Percentiles rank a stretch among this genome's conserved stretches.
Evolutionary conservation across 2,329 filamentous ascomycete genomes (phyloP).

Genomic region (Macrophomina phaseolina): DNA sequence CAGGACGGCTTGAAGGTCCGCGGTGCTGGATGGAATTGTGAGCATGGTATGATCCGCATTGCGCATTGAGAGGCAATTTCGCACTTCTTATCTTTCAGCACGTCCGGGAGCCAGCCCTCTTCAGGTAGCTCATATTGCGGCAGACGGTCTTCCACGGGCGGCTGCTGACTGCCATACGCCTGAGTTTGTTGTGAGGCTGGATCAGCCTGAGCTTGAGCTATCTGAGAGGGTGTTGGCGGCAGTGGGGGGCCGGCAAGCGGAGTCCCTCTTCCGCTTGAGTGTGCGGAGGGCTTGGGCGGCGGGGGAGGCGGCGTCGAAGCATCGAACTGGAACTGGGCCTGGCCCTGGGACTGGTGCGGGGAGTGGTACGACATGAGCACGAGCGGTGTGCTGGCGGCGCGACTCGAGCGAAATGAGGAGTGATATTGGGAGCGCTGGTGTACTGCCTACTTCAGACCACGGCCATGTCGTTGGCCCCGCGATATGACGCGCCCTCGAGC

Average conservation of each 20-base stretch:
- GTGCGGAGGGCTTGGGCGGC: constrained; percentile 51
- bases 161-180: constrained; percentile 9
- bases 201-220: constrained; percentile 9
- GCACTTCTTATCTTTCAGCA: constrained; percentile 82
- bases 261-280: constrained; percentile 49
- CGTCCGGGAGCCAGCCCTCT: constrained; percentile 78
- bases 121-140: constrained; percentile 39
- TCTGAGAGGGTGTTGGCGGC: constrained; percentile 43
- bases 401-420: constrained; percentile 16
- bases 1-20: constrained; percentile 76
- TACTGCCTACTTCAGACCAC: constrained; percentile 17
- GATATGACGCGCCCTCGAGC: constrained; percentile 8
- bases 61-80: constrained; percentile 37
- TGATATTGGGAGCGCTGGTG: constrained; percentile 23
- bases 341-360: constrained; percentile 35
- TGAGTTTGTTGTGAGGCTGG: constrained; percentile 38
- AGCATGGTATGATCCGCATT: constrained; percentile 28
- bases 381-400: constrained; percentile 18
- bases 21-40: constrained; percentile 61
- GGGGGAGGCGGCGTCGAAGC: constrained; percentile 54
- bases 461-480: constrained; percentile 20
- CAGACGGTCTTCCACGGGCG: not conserved
- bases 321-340: constrained; percentile 48
- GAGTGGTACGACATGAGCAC: constrained; percentile 46
- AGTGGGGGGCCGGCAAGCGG: constrained; percentile 51